Conservation (phyloP, 129 eudicot species). For the Heracleum sosnowskyi region DNA sequence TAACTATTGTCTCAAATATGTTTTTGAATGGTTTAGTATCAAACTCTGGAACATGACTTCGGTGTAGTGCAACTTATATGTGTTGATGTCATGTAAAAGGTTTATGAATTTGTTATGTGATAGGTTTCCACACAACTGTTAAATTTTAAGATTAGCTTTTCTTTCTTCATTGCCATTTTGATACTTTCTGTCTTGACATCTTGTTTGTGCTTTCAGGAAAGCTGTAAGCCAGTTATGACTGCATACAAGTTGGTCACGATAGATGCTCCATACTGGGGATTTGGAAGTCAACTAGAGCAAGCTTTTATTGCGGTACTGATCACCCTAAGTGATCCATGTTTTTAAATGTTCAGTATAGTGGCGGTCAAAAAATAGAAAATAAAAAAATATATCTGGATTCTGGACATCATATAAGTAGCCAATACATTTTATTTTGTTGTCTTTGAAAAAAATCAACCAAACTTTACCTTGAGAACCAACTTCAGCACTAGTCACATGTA, state of each 20-base stretch:
- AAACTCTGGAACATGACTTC: background rate
- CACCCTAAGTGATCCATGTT: background rate
- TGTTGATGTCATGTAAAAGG: background rate
- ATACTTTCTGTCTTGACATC: background rate
- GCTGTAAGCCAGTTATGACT: constrained; percentile 69
- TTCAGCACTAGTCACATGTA: background rate
- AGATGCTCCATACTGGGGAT: constrained; percentile 86
- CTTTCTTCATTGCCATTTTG: background rate
- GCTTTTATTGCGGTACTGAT: constrained; percentile 51
- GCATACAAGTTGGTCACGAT: constrained; percentile 78
- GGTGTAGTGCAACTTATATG: background rate
- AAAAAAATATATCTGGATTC: background rate
- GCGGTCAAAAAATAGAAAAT: background rate
- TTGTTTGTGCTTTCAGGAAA: constrained; percentile 33
- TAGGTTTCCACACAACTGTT: background rate
- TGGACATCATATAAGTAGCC: background rate
- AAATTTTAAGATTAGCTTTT: background rate
- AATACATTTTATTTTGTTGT: background rate
- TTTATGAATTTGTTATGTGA: background rate
- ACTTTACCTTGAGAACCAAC: background rate
- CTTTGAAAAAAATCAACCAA: background rate
- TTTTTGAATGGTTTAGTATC: background rate
- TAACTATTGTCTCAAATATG: background rate
- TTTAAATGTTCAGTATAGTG: background rate
- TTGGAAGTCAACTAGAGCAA: constrained; percentile 61